These are phyloP conservation scores for Pseudoturritis turrita DNA, from an alignment of 345 rosid species.

Conservation along the genomic window DNA sequence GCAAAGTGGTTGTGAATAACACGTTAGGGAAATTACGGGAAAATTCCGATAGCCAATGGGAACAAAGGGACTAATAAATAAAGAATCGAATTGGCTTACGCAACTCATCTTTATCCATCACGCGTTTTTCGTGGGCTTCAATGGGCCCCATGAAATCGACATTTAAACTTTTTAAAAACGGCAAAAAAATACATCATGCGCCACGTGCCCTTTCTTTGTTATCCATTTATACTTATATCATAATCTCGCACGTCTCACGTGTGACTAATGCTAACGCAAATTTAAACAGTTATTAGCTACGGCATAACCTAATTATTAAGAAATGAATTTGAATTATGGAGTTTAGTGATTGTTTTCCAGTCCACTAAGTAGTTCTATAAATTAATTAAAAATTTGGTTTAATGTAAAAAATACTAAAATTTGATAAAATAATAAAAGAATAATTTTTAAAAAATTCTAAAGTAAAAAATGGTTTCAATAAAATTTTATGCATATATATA, in stretches of 20 bases:
- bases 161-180: not conserved
- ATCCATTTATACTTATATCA: too few relatives aligned
- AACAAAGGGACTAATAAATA: slow-evolving; percentile 2
- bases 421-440: too few relatives aligned
- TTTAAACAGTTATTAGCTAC: not conserved
- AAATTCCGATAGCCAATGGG: not conserved
- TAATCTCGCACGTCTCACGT: slow-evolving; percentile 21
- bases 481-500: too few relatives aligned
- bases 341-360: too few relatives aligned
- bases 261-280: slow-evolving; percentile 18
- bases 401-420: too few relatives aligned
- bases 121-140: slow-evolving; percentile 33
- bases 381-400: too few relatives aligned
- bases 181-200: not conserved
- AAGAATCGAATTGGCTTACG: slow-evolving; percentile 1
- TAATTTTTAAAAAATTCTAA: too few relatives aligned
- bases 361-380: too few relatives aligned
- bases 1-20: too few relatives aligned
- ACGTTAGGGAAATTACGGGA: not conserved
- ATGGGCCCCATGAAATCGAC: slow-evolving; percentile 20
- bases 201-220: slow-evolving; percentile 19
- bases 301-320: too few relatives aligned
- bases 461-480: too few relatives aligned
- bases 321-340: too few relatives aligned
- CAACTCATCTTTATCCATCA: slow-evolving; percentile 21